phyloP scores from a whole-genome alignment of 106 monocot genomes.

The Phalaenopsis equestris region DNA sequence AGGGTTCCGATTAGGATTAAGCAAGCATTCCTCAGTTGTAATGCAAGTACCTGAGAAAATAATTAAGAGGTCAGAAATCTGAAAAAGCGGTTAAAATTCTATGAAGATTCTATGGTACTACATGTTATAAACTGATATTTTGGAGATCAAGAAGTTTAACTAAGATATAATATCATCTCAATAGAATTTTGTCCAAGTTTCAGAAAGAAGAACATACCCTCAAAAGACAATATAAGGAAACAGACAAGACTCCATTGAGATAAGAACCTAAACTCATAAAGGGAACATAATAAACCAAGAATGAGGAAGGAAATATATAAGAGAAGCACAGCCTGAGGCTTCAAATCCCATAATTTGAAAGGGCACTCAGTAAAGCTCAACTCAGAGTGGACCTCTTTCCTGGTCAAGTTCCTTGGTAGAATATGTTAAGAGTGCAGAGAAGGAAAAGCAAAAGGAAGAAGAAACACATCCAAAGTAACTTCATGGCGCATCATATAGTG shows the following conservation, averaged over 20 bases:
- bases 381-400: not conserved
- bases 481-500: too few relatives aligned
- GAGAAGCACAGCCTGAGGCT: not conserved
- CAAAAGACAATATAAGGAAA: not conserved
- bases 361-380: not conserved
- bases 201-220: slow-evolving; percentile 1
- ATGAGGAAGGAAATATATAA: not conserved
- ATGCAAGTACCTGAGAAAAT: slow-evolving; percentile 75
- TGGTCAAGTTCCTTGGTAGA: not conserved
- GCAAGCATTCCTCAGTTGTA: slow-evolving; percentile 89
- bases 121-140: not conserved
- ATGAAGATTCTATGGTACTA: not conserved
- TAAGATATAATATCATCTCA: not conserved
- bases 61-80: slow-evolving; percentile 1
- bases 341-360: not conserved
- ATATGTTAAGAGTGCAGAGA: not conserved
- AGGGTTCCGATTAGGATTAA: slow-evolving; percentile 91
- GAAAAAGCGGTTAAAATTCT: not conserved
- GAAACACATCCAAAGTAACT: too few relatives aligned
- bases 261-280: not conserved
- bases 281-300: not conserved
- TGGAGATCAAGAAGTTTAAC: not conserved
- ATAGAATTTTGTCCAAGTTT: not conserved
- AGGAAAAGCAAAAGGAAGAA: not conserved
- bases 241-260: not conserved